Evolutionary conservation across 352 stramenopile species (phyloP).

Genomic region (Globisporangium parvum): DNA sequence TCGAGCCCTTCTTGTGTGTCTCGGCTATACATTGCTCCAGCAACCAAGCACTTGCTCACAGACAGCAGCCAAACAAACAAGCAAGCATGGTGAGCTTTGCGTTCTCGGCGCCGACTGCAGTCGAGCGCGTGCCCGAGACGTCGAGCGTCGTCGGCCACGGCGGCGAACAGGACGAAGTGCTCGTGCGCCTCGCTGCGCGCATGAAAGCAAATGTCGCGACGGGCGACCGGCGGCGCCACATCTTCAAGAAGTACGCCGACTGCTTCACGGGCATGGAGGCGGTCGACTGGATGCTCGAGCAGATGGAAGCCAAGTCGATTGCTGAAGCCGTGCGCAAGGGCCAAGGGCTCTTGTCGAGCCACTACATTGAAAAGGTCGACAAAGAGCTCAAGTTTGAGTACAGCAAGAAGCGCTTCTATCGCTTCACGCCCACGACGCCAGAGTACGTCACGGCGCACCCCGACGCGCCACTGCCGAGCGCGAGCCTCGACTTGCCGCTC

Average conservation of each 20-base stretch:
- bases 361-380: conserved; percentile 78
- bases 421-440: conserved; percentile 69
- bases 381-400: conserved; percentile 84
- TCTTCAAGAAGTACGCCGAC: conserved; percentile 80
- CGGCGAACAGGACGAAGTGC: conserved; percentile 58
- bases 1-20: too few species aligned
- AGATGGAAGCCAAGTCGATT: conserved; percentile 80
- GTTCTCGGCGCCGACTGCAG: conserved; percentile 15
- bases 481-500: conserved; percentile 61
- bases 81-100: conserved; percentile 13
- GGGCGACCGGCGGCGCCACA: conserved; percentile 56
- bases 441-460: conserved; percentile 48
- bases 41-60: too few species aligned
- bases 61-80: not conserved
- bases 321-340: conserved; percentile 76
- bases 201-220: conserved; percentile 81
- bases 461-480: conserved; percentile 34
- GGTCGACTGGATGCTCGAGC: conserved; percentile 83
- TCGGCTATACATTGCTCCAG: too few species aligned
- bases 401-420: conserved; percentile 77
- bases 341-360: conserved; percentile 53
- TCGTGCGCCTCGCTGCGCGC: conserved; percentile 60
- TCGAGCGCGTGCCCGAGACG: conserved; percentile 47
- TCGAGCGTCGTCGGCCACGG: conserved; percentile 18
- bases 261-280: conserved; percentile 84